Base-by-base conservation (phyloP, 2,329 filamentous ascomycete genomes). In the Neobulgaria alba region DNA sequence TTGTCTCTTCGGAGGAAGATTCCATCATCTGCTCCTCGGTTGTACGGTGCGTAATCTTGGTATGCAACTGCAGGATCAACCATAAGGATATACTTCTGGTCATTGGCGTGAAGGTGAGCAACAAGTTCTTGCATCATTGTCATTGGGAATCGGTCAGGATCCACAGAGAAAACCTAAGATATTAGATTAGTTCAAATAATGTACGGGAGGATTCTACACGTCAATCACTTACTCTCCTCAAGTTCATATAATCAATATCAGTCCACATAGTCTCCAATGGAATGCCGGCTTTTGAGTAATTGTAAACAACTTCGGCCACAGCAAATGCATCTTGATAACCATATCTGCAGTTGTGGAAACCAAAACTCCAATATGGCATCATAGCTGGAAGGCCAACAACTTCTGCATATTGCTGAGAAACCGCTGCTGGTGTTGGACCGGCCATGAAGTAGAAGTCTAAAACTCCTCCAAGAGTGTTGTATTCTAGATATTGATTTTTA, bases 21-120 rank as follows among this genome's bases (percentile, higher is more conserved):
- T 10, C 62, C 69, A 19, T 67, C 55, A 4, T 69, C 62, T 3
- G 67, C 60, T 2, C 76, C 77, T 32, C 67, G 63, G 32, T 73
- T 61, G 55, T 73, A 80, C 1, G 73, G 62, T 2, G 56, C 48
- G 49, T 77, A 78, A 47, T 76, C 35, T 41, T 54, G 62, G 45
- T 72, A 71, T 26, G 72, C 67, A 14, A 71, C 67, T 1, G 77
- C 76, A 2, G 82, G 81, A 50, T 92, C 85, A 1, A 90, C 81
- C 77, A 92, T 92, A 34, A 89, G 64, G 20, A 86, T 72, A 48
- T 85, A 85, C 34, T 82, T 72, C 57, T 87, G 82, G 31, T 82
- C 62, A 41, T 77, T 71, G 5, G 63, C 59, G 53, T 88, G 83
- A 0, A 92, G 69, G 16, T 81, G 74, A 26, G 72, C 65, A 16